Base-by-base conservation (phyloP, 116 monocot genomes). In the Trichopus zeylanicus region DNA sequence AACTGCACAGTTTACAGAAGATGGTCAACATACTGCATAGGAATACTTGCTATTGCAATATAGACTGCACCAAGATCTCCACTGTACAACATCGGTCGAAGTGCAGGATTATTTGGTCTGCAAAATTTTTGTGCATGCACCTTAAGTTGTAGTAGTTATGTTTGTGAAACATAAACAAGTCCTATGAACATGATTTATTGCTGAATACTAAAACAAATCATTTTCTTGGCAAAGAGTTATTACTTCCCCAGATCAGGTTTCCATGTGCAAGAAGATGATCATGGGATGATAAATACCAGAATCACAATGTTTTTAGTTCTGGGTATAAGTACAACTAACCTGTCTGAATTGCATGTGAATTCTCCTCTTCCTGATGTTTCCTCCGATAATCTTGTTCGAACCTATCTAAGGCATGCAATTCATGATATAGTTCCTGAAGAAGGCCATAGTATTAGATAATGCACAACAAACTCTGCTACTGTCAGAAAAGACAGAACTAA, bases 371-470 rank as follows among this genome's bases (percentile, higher is more conserved):
- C 5, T 49, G 49, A 4, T 49, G 49, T 49, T 49, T 49, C 23
- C 49, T 49, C 23, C 21, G 49, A 5, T 22, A 22, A 24, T 49
- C 49, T 49, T 49, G 49, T 20, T 49, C 49, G 22, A 49, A 49
- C 22, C 49, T 49, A 24, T 49, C 49, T 24, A 49, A 24, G 21
- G 49, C 49, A 49, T 49, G 49, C 49, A 49, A 49, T 20, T 49
- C 49, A 49, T 49, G 49, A 6, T 49, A 49, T 24, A 49, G 24
- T 22, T 49, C 49, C 49, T 49, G 49, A 42, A 42, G 42, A 42
- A 42, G 13, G 42, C 4, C 42, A 42, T n/a, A 13, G 42, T 42
- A 42, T n/a, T 18, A 49, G 49, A 49, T n/a, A 20, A 9, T 22
- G 21, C 19, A 49, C 19, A 49, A n/a, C n/a, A n/a, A n/a, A n/a